Evolutionary conservation across 495 filamentous ascomycete genomes (phyloP).

Genomic region (Cenococcum geophilum): DNA sequence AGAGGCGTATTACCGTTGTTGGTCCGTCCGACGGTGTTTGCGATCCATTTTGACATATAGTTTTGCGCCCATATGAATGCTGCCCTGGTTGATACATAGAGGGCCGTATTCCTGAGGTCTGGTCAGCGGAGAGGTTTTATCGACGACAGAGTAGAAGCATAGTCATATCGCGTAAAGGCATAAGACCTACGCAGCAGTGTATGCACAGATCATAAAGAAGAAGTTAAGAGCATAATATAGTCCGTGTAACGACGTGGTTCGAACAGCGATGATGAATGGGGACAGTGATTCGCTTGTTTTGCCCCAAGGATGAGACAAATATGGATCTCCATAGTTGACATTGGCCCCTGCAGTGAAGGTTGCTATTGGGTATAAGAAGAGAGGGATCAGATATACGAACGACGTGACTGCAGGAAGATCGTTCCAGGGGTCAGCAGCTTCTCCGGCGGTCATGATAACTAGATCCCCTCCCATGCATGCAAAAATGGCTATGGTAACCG

Average conservation of each 20-base stretch:
- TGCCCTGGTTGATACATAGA: constrained; percentile 12
- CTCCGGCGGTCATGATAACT: constrained; percentile 17
- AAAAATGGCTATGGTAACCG: constrained; percentile 15
- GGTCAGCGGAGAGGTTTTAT: background rate
- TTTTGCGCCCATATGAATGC: constrained; percentile 15
- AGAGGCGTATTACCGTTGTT: constrained; percentile 18
- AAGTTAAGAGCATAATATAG: constrained; percentile 7
- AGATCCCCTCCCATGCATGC: constrained; percentile 21
- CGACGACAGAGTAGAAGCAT: background rate
- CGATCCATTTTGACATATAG: constrained; percentile 6
- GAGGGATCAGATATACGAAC: constrained; percentile 17
- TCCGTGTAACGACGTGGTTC: constrained; percentile 4
- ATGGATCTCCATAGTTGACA: constrained; percentile 13
- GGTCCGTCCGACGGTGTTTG: constrained; percentile 10
- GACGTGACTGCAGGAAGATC: constrained; percentile 19
- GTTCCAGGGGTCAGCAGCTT: constrained; percentile 13
- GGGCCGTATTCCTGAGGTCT: constrained; percentile 13
- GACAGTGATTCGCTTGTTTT: background rate
- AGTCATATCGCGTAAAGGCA: background rate
- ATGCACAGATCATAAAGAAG: constrained; percentile 20
- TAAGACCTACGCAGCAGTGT: constrained; percentile 16
- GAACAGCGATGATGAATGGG: constrained; percentile 17
- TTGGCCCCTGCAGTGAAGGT: constrained; percentile 8
- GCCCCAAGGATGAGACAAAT: constrained; percentile 6
- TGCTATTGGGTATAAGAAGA: constrained; percentile 9